Percentiles rank a stretch among this genome's conserved stretches.
Conservation (phyloP, 225 moss, liverwort and hornwort genomes). For the Sphagnum contortum region DNA sequence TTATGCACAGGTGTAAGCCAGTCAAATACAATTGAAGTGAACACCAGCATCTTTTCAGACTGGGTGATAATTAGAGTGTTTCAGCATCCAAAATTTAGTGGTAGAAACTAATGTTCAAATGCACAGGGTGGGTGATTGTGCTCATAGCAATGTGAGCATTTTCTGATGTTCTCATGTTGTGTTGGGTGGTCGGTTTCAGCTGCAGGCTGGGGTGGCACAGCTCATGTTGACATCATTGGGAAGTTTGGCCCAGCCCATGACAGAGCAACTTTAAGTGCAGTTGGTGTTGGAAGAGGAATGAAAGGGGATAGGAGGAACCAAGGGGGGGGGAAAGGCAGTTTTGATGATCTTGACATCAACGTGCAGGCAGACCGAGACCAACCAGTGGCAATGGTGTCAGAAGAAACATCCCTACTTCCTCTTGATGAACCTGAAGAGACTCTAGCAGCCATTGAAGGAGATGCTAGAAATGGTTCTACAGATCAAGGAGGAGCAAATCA, state of each 20-base stretch:
- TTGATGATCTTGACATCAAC: conserved; percentile 25
- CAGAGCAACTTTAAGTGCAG: conserved; percentile 15
- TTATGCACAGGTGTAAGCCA: not conserved
- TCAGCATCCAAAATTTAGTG: not conserved
- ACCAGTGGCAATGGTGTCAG: conserved; percentile 15
- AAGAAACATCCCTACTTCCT: conserved; percentile 11
- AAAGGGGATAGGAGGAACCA: conserved; percentile 16
- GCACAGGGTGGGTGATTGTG: not conserved
- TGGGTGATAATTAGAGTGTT: not conserved
- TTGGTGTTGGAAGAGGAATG: conserved; percentile 13
- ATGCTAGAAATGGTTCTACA: conserved; percentile 11
- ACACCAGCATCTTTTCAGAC: not conserved
- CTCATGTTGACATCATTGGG: conserved; percentile 19
- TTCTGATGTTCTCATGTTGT: not conserved
- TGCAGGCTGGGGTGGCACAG: conserved; percentile 17
- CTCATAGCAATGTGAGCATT: not conserved
- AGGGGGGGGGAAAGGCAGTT: conserved; percentile 12
- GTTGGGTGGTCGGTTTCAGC: conserved; percentile 7
- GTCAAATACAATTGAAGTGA: not conserved
- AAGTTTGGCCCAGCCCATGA: conserved; percentile 20
- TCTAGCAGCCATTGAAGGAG: conserved; percentile 8
- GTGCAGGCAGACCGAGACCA: conserved; percentile 17
- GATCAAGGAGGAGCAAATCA: conserved; percentile 25
- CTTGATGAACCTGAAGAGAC: conserved; percentile 15
- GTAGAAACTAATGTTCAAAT: not conserved